Conservation (phyloP, 225 moss, liverwort and hornwort genomes). For the Climacium dendroides region DNA sequence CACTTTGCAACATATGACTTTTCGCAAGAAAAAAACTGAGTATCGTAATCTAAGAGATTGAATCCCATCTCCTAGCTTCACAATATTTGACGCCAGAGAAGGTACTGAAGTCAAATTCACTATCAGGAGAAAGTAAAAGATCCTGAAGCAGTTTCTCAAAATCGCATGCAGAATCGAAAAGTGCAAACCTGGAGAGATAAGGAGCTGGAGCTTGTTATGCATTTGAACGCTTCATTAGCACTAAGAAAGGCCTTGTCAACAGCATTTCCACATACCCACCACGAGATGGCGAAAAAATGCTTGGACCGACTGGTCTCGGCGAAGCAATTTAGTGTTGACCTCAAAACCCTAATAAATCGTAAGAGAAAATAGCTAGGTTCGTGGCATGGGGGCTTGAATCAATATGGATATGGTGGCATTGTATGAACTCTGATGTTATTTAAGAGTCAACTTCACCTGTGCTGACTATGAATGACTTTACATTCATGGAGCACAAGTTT, state of each 20-base stretch:
- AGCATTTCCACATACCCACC: not conserved
- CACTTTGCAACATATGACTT: not conserved
- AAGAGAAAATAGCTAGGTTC: no score
- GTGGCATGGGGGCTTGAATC: no score
- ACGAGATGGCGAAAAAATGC: not conserved
- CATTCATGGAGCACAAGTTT: no score
- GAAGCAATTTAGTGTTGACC: not conserved
- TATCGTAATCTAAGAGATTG: not conserved
- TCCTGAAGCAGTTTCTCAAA: no score
- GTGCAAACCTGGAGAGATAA: no score
- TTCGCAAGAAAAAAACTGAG: not conserved
- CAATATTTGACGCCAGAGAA: not conserved
- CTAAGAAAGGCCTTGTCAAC: not conserved
- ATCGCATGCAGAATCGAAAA: no score
- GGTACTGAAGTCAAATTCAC: not conserved
- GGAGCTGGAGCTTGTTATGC: not conserved
- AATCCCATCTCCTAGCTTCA: not conserved
- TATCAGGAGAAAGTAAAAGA: no score
- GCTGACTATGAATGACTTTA: no score
- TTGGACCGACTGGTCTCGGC: not conserved
- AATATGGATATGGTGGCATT: no score
- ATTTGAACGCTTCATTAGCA: not conserved
- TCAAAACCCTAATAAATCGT: not conserved
- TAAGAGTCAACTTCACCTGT: not conserved
- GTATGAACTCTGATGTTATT: not conserved